Percentiles rank a stretch among this genome's conserved stretches.
These are phyloP conservation scores for Phoma herbarum DNA, from an alignment of 2,329 filamentous ascomycete genomes.

Conservation along the genomic window DNA sequence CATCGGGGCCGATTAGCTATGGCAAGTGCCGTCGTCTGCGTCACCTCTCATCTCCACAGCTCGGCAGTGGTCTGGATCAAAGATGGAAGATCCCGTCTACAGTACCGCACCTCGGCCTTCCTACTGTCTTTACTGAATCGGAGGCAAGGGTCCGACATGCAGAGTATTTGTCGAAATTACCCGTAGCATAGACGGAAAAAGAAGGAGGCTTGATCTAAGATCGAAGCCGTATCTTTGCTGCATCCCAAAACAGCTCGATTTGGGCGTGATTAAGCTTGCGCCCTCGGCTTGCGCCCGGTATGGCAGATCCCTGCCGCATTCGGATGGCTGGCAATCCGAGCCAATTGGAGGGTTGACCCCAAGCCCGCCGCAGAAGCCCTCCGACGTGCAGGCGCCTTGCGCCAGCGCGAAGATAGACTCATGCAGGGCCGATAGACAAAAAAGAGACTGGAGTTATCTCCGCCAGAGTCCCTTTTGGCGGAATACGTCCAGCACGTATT, in stretches of 20 bases:
- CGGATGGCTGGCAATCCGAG: neutral
- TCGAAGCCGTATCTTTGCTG: neutral
- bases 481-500: neutral
- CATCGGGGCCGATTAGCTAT: neutral
- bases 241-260: neutral
- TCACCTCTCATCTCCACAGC: neutral
- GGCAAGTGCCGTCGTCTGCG: slow-evolving; percentile 9
- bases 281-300: slow-evolving; percentile 6
- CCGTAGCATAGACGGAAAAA: neutral
- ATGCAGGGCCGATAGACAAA: slow-evolving; percentile 7
- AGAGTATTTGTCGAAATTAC: slow-evolving; percentile 1
- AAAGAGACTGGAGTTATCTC: slow-evolving; percentile 1
- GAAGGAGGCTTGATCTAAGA: neutral
- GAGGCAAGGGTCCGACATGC: slow-evolving; percentile 5
- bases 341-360: slow-evolving; percentile 6
- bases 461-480: neutral
- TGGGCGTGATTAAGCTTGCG: slow-evolving; percentile 3
- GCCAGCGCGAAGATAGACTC: neutral
- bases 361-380: neutral
- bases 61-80: slow-evolving; percentile 4
- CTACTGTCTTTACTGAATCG: neutral
- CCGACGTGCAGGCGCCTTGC: slow-evolving; percentile 7
- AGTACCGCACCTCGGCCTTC: neutral
- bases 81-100: neutral
- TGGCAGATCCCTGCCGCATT: slow-evolving; percentile 1